phyloP scores from a whole-genome alignment of 306 rosid species.

The Cucurbita ficifolia region DNA sequence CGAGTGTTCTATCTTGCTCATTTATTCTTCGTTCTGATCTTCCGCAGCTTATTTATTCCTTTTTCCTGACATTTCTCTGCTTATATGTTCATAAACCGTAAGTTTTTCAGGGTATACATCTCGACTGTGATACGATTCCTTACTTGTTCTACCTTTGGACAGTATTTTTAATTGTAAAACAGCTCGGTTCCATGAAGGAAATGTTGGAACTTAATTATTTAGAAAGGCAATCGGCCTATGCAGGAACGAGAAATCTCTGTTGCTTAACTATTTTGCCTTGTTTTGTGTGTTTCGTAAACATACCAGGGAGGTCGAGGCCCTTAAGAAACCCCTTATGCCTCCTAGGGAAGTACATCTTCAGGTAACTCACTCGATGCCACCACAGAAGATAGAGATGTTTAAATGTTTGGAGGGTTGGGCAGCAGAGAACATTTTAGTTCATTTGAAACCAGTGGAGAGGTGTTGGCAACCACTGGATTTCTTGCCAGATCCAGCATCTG shows the following conservation, averaged over 20 bases:
- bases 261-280: neutral
- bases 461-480: slow-evolving; percentile 95
- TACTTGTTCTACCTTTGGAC: neutral
- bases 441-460: slow-evolving; percentile 73
- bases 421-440: slow-evolving; percentile 50
- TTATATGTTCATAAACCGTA: neutral
- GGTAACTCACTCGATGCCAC: slow-evolving; percentile 82
- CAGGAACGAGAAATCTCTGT: neutral
- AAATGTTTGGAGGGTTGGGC: slow-evolving; percentile 84
- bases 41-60: neutral
- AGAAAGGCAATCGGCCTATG: neutral
- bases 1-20: neutral
- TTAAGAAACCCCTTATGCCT: slow-evolving; percentile 59
- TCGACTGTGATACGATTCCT: neutral
- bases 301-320: slow-evolving; percentile 55
- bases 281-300: neutral
- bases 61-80: neutral
- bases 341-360: slow-evolving; percentile 80
- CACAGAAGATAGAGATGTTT: slow-evolving; percentile 74
- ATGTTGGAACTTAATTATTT: neutral
- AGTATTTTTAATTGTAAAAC: neutral
- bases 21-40: no score
- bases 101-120: neutral
- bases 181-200: neutral
- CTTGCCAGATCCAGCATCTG: slow-evolving; percentile 62